Evolutionary conservation across 192 early-diverging fungal species (phyloP).

Genomic region (Gryganskiella cystojenkinii): DNA sequence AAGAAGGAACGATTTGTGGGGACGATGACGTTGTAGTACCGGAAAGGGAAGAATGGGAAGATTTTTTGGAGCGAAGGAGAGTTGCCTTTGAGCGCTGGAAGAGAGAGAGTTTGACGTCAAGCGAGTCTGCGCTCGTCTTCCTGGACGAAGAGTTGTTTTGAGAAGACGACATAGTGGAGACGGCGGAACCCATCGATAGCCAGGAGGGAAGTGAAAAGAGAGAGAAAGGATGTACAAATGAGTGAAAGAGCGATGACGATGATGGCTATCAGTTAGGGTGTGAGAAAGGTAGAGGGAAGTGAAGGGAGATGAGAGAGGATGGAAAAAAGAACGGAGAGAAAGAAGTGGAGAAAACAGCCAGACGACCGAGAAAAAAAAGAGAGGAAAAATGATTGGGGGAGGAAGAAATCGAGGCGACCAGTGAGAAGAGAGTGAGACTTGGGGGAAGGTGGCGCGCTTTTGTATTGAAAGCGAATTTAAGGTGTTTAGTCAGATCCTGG

Average conservation of each 20-base stretch:
- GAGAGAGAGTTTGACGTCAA: conserved; percentile 30
- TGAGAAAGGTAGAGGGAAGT: not conserved
- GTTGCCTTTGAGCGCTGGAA: conserved; percentile 46
- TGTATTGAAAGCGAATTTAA: no score
- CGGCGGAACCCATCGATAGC: conserved; percentile 26
- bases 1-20: not conserved
- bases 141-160: not conserved
- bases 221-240: not conserved
- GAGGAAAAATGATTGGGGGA: not conserved
- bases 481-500: no score
- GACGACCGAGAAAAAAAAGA: not conserved
- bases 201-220: not conserved
- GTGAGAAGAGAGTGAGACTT: no score
- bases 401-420: not conserved
- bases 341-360: not conserved
- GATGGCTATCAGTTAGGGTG: no score
- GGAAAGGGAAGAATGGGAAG: conserved; percentile 5
- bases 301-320: conserved; percentile 2
- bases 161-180: conserved; percentile 13
- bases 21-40: not conserved
- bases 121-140: conserved; percentile 9
- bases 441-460: no score
- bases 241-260: not conserved
- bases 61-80: conserved; percentile 32
- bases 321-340: not conserved